Evolutionary conservation across 371 early-diverging fungal genomes (phyloP).

Genomic region (Mortierella sp.): DNA sequence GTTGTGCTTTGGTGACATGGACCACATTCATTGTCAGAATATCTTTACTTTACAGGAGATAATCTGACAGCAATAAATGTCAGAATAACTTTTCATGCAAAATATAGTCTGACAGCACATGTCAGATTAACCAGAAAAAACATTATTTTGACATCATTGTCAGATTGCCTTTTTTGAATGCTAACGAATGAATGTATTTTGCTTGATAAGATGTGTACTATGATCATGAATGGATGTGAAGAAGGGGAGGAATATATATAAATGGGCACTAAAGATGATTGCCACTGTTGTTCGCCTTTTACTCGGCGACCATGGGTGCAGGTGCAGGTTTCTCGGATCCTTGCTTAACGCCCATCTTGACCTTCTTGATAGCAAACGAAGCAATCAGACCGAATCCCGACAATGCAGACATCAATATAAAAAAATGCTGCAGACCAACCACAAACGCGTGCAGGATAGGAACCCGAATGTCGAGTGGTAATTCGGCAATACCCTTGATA

Average conservation of each 20-base stretch:
- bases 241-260: background rate
- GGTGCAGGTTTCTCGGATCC: slow-evolving; percentile 20
- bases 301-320: slow-evolving; percentile 29
- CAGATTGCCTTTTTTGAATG: background rate
- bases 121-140: no score
- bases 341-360: slow-evolving; percentile 40
- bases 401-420: slow-evolving; percentile 67
- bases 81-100: no score
- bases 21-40: no score
- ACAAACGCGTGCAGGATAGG: slow-evolving; percentile 73
- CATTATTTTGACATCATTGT: no score
- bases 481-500: slow-evolving; percentile 33
- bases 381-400: slow-evolving; percentile 25
- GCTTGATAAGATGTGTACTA: background rate
- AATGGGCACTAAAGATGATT: background rate
- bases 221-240: background rate
- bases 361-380: slow-evolving; percentile 46
- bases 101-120: no score
- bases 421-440: slow-evolving; percentile 71
- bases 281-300: background rate
- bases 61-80: no score
- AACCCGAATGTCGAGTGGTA: slow-evolving; percentile 24
- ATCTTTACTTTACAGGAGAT: no score
- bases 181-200: background rate
- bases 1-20: no score